Conservation (phyloP, 208 protist species). For the Trypanosoma vivax region DNA sequence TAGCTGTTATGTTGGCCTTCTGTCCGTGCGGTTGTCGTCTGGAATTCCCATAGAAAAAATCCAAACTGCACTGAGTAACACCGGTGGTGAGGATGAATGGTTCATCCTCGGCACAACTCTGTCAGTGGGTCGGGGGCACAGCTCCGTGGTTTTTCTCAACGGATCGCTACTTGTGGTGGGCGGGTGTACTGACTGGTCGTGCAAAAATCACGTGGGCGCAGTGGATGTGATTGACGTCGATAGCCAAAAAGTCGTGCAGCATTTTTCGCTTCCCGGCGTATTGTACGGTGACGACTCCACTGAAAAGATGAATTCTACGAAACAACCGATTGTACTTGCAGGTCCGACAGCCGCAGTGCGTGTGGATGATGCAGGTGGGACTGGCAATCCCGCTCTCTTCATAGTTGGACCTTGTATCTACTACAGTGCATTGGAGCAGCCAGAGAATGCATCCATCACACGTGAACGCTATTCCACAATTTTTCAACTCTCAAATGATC, state of each 20-base stretch:
- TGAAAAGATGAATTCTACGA: background rate
- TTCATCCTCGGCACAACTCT: background rate
- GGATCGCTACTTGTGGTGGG: constrained; percentile 10
- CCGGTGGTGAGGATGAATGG: background rate
- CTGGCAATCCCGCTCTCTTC: constrained; percentile 5
- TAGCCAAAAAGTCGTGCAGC: background rate
- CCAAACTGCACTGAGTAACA: too few relatives aligned
- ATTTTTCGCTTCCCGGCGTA: constrained; percentile 6
- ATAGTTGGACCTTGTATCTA: constrained; percentile 20
- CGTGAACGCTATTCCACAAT: constrained; percentile 10
- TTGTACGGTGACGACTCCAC: background rate
- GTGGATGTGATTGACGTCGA: constrained; percentile 13
- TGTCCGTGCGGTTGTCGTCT: too few relatives aligned
- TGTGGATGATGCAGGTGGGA: constrained; percentile 5
- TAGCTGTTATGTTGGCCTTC: too few relatives aligned
- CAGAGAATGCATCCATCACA: background rate
- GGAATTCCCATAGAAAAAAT: too few relatives aligned
- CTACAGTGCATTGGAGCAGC: background rate
- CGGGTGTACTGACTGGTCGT: constrained; percentile 7
- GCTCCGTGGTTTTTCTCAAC: constrained; percentile 5
- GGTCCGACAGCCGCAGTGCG: constrained; percentile 10
- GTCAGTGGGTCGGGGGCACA: constrained; percentile 7
- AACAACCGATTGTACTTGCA: background rate
- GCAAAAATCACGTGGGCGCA: background rate
- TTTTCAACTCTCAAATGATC: constrained; percentile 16